phyloP scores from a whole-genome alignment of 192 early-diverging fungal species.

The Coemansia asiatica region DNA sequence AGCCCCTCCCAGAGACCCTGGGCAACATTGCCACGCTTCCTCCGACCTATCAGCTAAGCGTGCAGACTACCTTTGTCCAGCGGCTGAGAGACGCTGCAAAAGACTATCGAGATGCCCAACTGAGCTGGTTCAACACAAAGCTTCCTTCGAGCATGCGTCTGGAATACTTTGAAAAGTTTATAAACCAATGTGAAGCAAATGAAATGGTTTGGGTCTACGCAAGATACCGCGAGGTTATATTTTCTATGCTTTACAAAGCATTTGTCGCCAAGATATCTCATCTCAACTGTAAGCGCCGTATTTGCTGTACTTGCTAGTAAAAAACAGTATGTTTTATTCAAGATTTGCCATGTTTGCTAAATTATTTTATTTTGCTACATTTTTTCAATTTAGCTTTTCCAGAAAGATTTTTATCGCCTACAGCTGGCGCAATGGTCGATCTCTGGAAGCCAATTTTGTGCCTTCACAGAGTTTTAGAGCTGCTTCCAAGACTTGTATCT shows the following conservation, averaged over 20 bases:
- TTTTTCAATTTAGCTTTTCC: constrained; percentile 23
- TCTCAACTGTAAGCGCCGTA: constrained; percentile 35
- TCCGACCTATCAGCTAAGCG: constrained; percentile 19
- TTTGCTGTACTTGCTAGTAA: too few relatives aligned
- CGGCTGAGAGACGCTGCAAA: constrained; percentile 13
- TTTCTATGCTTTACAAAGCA: constrained; percentile 21
- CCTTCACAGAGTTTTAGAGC: constrained; percentile 29
- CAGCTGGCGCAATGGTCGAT: constrained; percentile 4
- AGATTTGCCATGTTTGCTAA: neutral
- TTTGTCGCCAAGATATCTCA: constrained; percentile 27
- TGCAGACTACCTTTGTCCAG: constrained; percentile 23
- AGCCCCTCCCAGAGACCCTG: constrained; percentile 18
- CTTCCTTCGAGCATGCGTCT: constrained; percentile 12
- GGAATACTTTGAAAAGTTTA: constrained; percentile 14
- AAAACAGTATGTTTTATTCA: too few relatives aligned
- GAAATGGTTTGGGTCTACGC: constrained; percentile 41
- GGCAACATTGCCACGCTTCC: constrained; percentile 31
- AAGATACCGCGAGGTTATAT: constrained; percentile 29
- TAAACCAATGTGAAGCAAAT: constrained; percentile 29
- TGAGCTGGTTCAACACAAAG: constrained; percentile 41
- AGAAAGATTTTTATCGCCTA: constrained; percentile 41
- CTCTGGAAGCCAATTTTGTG: constrained; percentile 30
- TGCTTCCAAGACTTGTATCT: constrained; percentile 34
- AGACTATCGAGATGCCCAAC: constrained; percentile 4
- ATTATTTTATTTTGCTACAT: neutral